Base-by-base conservation (phyloP, 495 filamentous ascomycete genomes). In the Penicillium parvum region DNA sequence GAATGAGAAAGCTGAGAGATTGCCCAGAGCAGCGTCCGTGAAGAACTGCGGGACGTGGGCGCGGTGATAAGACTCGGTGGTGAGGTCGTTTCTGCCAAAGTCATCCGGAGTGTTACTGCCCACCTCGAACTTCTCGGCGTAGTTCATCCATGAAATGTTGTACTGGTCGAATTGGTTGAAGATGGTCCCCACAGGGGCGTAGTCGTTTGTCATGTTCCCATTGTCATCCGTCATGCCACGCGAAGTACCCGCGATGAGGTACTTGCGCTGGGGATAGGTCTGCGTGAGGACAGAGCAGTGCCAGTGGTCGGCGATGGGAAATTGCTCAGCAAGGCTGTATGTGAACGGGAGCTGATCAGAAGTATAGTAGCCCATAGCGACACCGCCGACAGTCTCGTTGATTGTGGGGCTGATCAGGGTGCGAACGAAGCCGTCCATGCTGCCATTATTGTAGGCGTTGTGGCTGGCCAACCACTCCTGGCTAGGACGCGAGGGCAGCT, bases 281-380 rank as follows among this genome's bases (percentile, higher is more conserved):
- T 65, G 71, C 7, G 72, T 71, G 2, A 71, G 73, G n/a, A 72
- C 60, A 12, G 63, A 43, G 10, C 68, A 66, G 43, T 71, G 70
- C 69, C 71, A 77, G 18, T 60, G 50, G 50, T 75, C 68, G 42
- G 74, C 73, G 1, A 73, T 57, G 1, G 70, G 61, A 42, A 62
- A 77, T 43, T 77, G 72, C 51, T 73, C 63, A 9, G 68, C 71
- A 29, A 77, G 60, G 21, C 60, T 43, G 18, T 52, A 61, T 33
- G 72, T 61, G n/a, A 75, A 63, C 2, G 68, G 71, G 6, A 74
- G 52, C 22, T 69, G 59, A 10, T 70, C 66, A 1, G 61, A 64
- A 10, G 65, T 62, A 53, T 73, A 74, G 57, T 73, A 74, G 52
- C 72, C 71, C 40, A 77, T 69, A 14, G 66, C 72, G 43, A 73